Conservation (phyloP, 345 rosid genomes). For the Mercurialis annua region DNA sequence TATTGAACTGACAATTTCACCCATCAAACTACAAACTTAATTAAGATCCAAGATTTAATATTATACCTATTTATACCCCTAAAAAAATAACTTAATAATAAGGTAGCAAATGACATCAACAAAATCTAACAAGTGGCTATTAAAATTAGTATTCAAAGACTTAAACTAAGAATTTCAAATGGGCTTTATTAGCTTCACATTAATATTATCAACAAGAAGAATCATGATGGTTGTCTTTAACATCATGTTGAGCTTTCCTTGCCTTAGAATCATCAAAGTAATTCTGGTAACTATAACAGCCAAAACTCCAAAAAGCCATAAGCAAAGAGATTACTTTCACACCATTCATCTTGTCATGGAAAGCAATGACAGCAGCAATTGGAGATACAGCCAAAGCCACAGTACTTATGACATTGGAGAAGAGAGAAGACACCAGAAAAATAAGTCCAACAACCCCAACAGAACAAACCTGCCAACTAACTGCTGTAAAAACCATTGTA, state of each 20-base stretch:
- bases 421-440: slow-evolving; percentile 61
- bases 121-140: background rate
- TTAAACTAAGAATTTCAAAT: background rate
- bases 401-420: slow-evolving; percentile 70
- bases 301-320: slow-evolving; percentile 59
- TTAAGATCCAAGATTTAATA: too few species aligned
- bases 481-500: slow-evolving; percentile 51
- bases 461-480: slow-evolving; percentile 64
- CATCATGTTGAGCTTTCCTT: slow-evolving; percentile 28
- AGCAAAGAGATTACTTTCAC: slow-evolving; percentile 62
- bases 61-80: too few species aligned
- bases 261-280: slow-evolving; percentile 49
- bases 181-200: background rate
- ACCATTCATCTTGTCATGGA: slow-evolving; percentile 64
- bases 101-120: background rate
- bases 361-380: slow-evolving; percentile 45
- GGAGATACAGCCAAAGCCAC: slow-evolving; percentile 60
- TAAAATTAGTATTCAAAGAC: background rate
- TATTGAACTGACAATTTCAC: too few species aligned
- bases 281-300: slow-evolving; percentile 55
- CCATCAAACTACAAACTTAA: too few species aligned
- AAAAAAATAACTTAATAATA: too few species aligned
- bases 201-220: slow-evolving; percentile 15
- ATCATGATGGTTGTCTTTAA: slow-evolving; percentile 11
- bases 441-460: slow-evolving; percentile 75